phyloP scores from a whole-genome alignment of 495 filamentous ascomycete genomes.

The Neurospora sp. region DNA sequence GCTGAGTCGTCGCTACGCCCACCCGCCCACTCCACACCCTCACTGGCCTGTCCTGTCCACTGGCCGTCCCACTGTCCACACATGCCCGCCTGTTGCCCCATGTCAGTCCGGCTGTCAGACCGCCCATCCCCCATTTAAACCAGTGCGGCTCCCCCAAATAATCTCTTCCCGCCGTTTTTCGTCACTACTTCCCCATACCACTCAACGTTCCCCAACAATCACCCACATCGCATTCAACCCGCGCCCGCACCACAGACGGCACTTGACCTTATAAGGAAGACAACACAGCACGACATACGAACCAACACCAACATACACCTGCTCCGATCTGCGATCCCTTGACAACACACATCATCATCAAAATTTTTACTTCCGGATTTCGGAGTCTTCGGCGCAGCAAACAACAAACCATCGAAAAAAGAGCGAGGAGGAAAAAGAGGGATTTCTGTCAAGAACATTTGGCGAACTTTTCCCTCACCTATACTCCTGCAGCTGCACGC shows the following conservation, averaged over 20 bases:
- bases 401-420: not conserved
- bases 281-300: not conserved
- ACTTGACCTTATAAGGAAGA: constrained; percentile 1
- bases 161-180: constrained; percentile 12
- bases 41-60: constrained; percentile 7
- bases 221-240: not conserved
- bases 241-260: constrained; percentile 9
- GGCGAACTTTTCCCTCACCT: not conserved
- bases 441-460: not conserved
- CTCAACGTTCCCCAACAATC: constrained; percentile 18
- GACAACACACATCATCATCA: not conserved
- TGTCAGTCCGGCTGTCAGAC: constrained; percentile 13
- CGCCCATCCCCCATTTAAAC: constrained; percentile 26
- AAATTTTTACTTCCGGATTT: not conserved
- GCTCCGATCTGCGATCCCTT: not conserved
- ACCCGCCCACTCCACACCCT: constrained; percentile 9
- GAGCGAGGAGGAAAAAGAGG: not conserved
- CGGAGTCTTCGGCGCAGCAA: not conserved
- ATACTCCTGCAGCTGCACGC: constrained; percentile 12
- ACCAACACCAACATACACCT: not conserved
- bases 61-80: constrained; percentile 8
- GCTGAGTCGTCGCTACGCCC: constrained; percentile 17
- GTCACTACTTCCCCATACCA: constrained; percentile 23
- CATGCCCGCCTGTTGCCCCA: constrained; percentile 8
- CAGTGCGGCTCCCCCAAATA: constrained; percentile 24